Conservation (phyloP, 331 rosid species). For the Quercus tomentella region DNA sequence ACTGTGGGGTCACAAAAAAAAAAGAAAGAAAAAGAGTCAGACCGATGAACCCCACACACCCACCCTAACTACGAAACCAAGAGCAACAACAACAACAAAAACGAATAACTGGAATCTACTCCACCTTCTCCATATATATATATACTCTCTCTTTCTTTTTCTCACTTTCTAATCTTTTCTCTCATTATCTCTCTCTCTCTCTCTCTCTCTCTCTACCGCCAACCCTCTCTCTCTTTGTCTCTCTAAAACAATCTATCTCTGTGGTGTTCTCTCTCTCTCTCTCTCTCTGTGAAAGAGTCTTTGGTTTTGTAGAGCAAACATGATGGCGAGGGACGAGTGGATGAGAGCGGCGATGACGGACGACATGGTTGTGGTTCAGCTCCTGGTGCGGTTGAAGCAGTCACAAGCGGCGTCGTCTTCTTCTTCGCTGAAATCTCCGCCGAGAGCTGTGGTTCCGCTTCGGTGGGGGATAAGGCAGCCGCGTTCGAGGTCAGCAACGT, state of each 20-base stretch:
- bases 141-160: slow-evolving; percentile 6
- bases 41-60: slow-evolving; percentile 18
- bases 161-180: not conserved
- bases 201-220: slow-evolving; percentile 27
- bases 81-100: not conserved
- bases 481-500: slow-evolving; percentile 39
- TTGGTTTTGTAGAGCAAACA: not conserved
- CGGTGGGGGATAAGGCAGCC: slow-evolving; percentile 60
- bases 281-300: not conserved
- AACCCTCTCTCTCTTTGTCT: slow-evolving; percentile 12
- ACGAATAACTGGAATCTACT: slow-evolving; percentile 37
- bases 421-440: slow-evolving; percentile 19
- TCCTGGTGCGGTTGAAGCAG: slow-evolving; percentile 58
- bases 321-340: slow-evolving; percentile 61
- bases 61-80: slow-evolving; percentile 16
- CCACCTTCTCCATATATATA: slow-evolving; percentile 27
- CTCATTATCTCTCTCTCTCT: not conserved
- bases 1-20: slow-evolving; percentile 17
- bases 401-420: slow-evolving; percentile 30
- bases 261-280: not conserved
- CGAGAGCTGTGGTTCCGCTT: slow-evolving; percentile 11
- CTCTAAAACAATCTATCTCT: not conserved
- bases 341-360: slow-evolving; percentile 58
- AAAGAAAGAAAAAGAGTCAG: slow-evolving; percentile 9
- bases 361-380: slow-evolving; percentile 54